Percentiles rank a stretch among this genome's conserved stretches.
Evolutionary conservation across 2,329 filamentous ascomycete genomes (phyloP).

Genomic region (Stachybotrys chlorohalonatus): DNA sequence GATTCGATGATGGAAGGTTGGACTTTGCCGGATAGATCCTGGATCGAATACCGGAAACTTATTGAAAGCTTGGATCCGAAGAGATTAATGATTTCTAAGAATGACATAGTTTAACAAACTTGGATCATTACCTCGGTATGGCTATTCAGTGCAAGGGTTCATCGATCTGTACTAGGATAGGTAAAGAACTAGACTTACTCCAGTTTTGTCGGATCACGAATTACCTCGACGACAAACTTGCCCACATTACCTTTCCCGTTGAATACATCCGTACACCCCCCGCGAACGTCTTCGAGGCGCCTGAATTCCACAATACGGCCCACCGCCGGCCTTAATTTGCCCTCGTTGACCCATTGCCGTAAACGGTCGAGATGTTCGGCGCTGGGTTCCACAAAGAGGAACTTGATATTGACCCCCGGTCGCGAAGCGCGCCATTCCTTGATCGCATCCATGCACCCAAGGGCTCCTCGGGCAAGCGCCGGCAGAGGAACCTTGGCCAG

Average conservation of each 20-base stretch:
- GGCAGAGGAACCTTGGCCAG: neutral
- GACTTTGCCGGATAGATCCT: too few species aligned
- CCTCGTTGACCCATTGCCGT: neutral
- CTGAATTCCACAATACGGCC: neutral
- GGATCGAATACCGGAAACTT: too few species aligned
- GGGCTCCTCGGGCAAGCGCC: neutral
- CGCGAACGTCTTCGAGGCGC: neutral
- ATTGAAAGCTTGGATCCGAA: too few species aligned
- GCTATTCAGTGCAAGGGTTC: too few species aligned
- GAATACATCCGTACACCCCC: neutral
- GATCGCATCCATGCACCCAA: neutral
- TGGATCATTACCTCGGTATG: too few species aligned
- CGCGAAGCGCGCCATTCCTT: neutral
- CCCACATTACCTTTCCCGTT: neutral
- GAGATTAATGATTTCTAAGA: too few species aligned
- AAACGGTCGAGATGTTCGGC: neutral
- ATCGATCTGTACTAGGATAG: too few species aligned
- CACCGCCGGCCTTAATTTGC: neutral
- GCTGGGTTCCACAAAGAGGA: conserved; percentile 2
- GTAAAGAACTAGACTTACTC: too few species aligned
- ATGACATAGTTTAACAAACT: too few species aligned
- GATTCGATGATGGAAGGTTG: too few species aligned
- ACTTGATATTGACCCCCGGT: conserved; percentile 3
- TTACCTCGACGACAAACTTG: neutral
- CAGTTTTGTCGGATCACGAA: too few species aligned